A percentile compares a stretch with the other conserved stretches of the same genome.
phyloP scores from a whole-genome alignment of 2,329 filamentous ascomycete species.

The Fonsecaea pedrosoi region DNA sequence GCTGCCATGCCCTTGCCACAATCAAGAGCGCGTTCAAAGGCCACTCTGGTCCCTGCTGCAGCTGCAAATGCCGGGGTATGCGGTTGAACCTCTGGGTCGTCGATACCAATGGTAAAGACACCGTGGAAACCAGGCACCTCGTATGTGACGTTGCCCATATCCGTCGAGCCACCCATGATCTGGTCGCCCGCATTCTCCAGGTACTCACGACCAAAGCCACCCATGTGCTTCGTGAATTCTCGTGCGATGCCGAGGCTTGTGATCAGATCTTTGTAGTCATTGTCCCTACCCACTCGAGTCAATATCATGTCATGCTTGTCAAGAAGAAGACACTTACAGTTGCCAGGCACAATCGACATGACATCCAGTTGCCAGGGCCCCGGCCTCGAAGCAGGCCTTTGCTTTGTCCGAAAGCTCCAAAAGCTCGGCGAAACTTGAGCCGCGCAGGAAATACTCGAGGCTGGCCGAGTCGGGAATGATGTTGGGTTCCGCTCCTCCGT shows the following conservation, averaged over 20 bases:
- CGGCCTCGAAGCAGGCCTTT: constrained; percentile 47
- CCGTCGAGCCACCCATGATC: constrained; percentile 53
- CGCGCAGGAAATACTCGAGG: constrained; percentile 55
- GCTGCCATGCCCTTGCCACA: constrained; percentile 56
- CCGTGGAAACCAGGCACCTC: constrained; percentile 57
- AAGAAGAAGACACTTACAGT: constrained; percentile 15
- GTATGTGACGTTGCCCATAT: constrained; percentile 62
- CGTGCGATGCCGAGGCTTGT: constrained; percentile 55
- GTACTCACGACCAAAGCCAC: constrained; percentile 47
- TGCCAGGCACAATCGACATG: constrained; percentile 43
- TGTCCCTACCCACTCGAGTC: constrained; percentile 16
- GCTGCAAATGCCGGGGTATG: constrained; percentile 55
- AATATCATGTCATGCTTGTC: constrained; percentile 5
- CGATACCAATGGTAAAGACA: constrained; percentile 54
- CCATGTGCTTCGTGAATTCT: constrained; percentile 56
- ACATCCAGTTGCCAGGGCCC: constrained; percentile 47
- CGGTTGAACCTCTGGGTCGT: constrained; percentile 44
- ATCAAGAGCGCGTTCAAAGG: constrained; percentile 52
- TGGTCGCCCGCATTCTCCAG: constrained; percentile 47
- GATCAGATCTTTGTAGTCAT: constrained; percentile 54
- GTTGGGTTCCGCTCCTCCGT: constrained; percentile 62
- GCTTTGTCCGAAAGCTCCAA: constrained; percentile 43
- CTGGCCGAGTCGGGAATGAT: constrained; percentile 62
- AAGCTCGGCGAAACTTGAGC: constrained; percentile 52
- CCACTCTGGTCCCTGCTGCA: constrained; percentile 49